Conservation (phyloP, 805 yeast species). For the Teunomyces pallodes region DNA sequence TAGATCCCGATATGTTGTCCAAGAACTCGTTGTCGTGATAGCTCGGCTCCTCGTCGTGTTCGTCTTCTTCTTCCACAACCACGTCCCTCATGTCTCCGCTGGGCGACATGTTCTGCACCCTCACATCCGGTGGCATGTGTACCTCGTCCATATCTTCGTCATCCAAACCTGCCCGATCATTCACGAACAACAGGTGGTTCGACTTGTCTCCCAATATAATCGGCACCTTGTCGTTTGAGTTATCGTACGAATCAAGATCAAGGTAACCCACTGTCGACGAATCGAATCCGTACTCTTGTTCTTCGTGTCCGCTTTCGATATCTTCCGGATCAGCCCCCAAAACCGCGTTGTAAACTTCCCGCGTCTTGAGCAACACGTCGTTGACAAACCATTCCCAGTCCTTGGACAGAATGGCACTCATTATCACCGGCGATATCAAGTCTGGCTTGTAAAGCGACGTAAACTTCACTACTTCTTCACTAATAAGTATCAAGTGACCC, state of each 20-base stretch:
- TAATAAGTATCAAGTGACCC: conserved; percentile 93
- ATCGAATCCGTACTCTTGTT: conserved; percentile 23
- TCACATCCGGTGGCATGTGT: conserved; percentile 17
- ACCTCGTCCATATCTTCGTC: conserved; percentile 23
- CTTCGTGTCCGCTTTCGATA: conserved; percentile 6
- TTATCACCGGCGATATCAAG: conserved; percentile 43
- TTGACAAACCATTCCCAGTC: conserved; percentile 52
- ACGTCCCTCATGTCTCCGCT: conserved; percentile 15
- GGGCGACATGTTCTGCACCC: conserved; percentile 35
- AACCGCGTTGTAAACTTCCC: conserved; percentile 57
- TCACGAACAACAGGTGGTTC: conserved; percentile 33
- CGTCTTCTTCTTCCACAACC: conserved; percentile 25
- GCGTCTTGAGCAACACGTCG: conserved; percentile 47
- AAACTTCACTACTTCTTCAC: conserved; percentile 95
- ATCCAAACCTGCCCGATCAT: conserved; percentile 15
- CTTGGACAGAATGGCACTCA: conserved; percentile 30
- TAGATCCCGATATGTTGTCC: conserved; percentile 43
- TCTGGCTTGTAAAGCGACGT: conserved; percentile 59
- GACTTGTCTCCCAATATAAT: conserved; percentile 36
- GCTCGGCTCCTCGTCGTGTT: conserved; percentile 18
- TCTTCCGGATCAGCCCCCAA: conserved; percentile 42
- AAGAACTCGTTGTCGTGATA: conserved; percentile 31
- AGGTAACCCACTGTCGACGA: conserved; percentile 38
- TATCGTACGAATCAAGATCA: conserved; percentile 34
- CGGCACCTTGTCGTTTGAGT: conserved; percentile 15